phyloP scores from a whole-genome alignment of 106 monocot species.

The Cymbidium sinense region DNA sequence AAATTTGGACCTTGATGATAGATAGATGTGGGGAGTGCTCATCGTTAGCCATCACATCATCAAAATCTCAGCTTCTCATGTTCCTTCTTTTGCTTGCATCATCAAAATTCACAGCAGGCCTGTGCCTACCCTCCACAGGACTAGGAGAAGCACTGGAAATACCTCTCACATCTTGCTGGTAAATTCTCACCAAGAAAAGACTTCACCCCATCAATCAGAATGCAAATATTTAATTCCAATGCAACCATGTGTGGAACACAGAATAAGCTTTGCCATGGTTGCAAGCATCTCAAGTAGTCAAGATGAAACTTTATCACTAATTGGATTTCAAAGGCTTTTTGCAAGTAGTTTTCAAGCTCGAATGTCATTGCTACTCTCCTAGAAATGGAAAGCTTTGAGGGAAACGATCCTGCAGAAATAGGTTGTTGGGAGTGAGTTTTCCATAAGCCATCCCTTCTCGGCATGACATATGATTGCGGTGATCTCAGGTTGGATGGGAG shows the following conservation, averaged over 20 bases:
- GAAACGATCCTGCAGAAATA: too few relatives aligned
- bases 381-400: too few relatives aligned
- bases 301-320: neutral
- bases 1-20: slow-evolving; percentile 27
- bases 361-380: too few relatives aligned
- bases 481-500: too few relatives aligned
- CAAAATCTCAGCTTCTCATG: slow-evolving; percentile 29
- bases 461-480: too few relatives aligned
- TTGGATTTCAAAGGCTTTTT: too few relatives aligned
- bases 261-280: neutral
- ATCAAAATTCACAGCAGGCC: slow-evolving; percentile 12
- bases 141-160: slow-evolving; percentile 3
- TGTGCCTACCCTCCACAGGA: slow-evolving; percentile 12
- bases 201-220: neutral
- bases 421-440: too few relatives aligned
- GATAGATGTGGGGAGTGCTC: slow-evolving; percentile 18
- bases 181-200: neutral
- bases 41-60: slow-evolving; percentile 29
- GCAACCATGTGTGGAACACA: neutral
- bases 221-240: neutral
- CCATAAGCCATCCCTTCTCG: too few relatives aligned
- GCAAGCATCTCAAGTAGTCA: neutral
- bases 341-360: too few relatives aligned
- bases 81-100: slow-evolving; percentile 36
- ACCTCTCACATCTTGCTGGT: neutral